Evolutionary conservation across 768 basidiomycete species (phyloP), one percentile per base, ranked within the genome.

Genomic region (Vishniacozyma victoriae): DNA sequence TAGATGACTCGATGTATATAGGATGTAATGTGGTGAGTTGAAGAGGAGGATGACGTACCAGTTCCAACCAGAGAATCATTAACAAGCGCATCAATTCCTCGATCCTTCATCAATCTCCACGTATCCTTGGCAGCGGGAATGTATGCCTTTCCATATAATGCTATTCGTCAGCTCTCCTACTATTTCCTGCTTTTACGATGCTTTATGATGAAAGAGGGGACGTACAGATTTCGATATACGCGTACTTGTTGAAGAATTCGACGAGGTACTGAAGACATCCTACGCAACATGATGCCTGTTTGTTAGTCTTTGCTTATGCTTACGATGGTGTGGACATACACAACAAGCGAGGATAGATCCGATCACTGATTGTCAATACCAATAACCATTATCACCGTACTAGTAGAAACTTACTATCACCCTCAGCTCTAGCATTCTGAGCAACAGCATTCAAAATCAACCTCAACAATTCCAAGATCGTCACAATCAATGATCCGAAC

Each of bases 121-220:
- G 88, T 87, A 67, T 87, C 86, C 68, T 85, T 87, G 0, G 87
- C 86, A 23, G 87, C 87, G 20, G 76, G 67, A 35, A 89, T 78
- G 57, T 88, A 90, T 1, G 84, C 74, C 71, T 90, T 91, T 26
- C 88, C 87, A 64, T 89, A 91, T 9, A 89, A 74, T 0, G 87
- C 85, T 55, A 47, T 25, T 13, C 5, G 41, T 60, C 44, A 57
- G 50, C 38, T 37, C n/a, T n/a, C n/a, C n/a, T n/a, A n/a, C n/a
- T n/a, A 18, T 25, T 45, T n/a, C n/a, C n/a, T 22, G 15, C 18
- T 11, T 25, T 12, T 13, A 26, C 33, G 23, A n/a, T n/a, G n/a
- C 1, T 40, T 27, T 26, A 23, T 7, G 16, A 3, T n/a, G 3
- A 20, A 22, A 25, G 20, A 22, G 20, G 23, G 14, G 20, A 54